Conservation (phyloP, 2,329 filamentous ascomycete genomes). For the Sarocladiaceae sp. region DNA sequence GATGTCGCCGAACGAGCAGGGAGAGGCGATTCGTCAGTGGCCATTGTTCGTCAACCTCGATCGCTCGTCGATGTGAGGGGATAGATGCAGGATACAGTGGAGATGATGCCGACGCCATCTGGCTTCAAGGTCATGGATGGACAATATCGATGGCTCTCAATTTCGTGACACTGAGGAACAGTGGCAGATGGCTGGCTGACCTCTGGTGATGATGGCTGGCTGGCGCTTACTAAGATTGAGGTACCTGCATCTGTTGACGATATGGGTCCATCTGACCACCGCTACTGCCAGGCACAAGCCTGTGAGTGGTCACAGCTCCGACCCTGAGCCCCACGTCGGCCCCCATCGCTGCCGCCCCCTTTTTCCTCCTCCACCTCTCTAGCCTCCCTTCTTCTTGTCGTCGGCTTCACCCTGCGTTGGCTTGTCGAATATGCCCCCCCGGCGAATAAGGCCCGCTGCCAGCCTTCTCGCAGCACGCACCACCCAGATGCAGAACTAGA, state of each 20-base stretch:
- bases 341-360: conserved; percentile 8
- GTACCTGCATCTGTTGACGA: neutral
- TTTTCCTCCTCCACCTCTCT: conserved; percentile 2
- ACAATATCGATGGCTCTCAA: too few relatives aligned
- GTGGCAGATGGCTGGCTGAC: too few relatives aligned
- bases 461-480: neutral
- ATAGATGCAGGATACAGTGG: too few relatives aligned
- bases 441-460: neutral
- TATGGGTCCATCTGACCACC: neutral
- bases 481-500: neutral
- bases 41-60: neutral
- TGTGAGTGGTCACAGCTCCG: conserved; percentile 1
- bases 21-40: neutral
- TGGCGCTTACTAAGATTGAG: neutral
- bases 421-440: neutral
- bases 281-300: conserved; percentile 8
- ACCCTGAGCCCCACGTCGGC: neutral
- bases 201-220: too few relatives aligned
- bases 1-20: neutral
- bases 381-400: neutral
- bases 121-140: neutral
- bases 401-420: neutral
- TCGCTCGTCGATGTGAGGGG: too few relatives aligned
- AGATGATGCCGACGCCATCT: too few relatives aligned
- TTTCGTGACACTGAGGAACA: too few relatives aligned